phyloP scores from a whole-genome alignment of 2,329 filamentous ascomycete species.

The Lachnellula suecica region DNA sequence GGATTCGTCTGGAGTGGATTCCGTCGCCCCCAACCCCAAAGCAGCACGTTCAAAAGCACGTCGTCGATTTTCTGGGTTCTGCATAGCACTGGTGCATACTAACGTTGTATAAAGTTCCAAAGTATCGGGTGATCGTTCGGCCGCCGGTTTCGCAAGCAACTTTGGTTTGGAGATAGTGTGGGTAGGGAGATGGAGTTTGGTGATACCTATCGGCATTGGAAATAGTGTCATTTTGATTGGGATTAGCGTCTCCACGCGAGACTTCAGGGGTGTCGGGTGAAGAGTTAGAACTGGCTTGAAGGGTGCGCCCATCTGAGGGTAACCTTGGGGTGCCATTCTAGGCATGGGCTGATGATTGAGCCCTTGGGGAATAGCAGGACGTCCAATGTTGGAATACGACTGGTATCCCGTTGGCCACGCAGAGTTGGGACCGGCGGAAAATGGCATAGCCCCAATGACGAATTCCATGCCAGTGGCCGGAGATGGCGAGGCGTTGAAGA shows the following conservation, averaged over 20 bases:
- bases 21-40: conserved; percentile 36
- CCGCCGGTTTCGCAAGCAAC: conserved; percentile 71
- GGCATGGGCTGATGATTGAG: conserved; percentile 18
- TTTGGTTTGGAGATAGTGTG: conserved; percentile 96
- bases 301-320: conserved; percentile 22
- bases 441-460: conserved; percentile 33
- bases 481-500: conserved; percentile 49
- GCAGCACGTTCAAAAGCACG: conserved; percentile 54
- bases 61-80: conserved; percentile 63
- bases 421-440: conserved; percentile 19
- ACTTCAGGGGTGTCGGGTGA: conserved; percentile 73
- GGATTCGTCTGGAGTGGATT: conserved; percentile 12
- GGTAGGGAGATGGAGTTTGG: conserved; percentile 80
- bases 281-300: conserved; percentile 52
- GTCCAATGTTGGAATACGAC: conserved; percentile 6
- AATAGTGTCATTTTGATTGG: conserved; percentile 79
- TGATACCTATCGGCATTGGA: conserved; percentile 72
- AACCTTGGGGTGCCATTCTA: conserved; percentile 21
- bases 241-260: conserved; percentile 94
- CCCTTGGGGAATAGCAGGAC: conserved; percentile 9
- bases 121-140: conserved; percentile 67
- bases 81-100: conserved; percentile 91
- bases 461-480: conserved; percentile 42
- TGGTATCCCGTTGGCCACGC: conserved; percentile 37
- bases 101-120: conserved; percentile 78